Evolutionary conservation across 2,329 filamentous ascomycete genomes (phyloP).

Genomic region (Colletotrichum kahawae): DNA sequence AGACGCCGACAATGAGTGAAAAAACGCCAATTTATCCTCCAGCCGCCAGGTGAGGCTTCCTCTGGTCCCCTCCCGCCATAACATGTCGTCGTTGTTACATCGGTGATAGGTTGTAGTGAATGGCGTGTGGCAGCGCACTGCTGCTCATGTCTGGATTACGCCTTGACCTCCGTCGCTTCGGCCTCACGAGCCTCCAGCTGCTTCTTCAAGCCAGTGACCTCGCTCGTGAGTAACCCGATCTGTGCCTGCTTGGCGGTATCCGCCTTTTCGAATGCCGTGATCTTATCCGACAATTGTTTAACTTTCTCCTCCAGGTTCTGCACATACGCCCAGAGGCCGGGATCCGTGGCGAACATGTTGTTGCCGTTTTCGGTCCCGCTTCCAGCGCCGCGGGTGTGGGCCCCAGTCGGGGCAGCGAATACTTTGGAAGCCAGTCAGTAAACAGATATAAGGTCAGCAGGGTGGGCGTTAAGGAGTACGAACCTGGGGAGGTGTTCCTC

Average conservation of each 20-base stretch:
- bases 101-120: conserved; percentile 7
- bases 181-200: conserved; percentile 31
- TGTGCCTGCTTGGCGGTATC: conserved; percentile 42
- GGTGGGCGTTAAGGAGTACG: neutral
- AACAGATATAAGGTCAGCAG: neutral
- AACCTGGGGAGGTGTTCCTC: conserved; percentile 53
- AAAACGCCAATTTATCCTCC: conserved; percentile 22
- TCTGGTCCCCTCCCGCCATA: neutral
- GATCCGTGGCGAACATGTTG: conserved; percentile 69
- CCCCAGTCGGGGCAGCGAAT: conserved; percentile 15
- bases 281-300: conserved; percentile 48
- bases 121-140: neutral
- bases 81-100: conserved; percentile 24
- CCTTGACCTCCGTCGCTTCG: conserved; percentile 8
- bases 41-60: neutral
- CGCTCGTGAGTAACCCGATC: conserved; percentile 38
- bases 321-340: conserved; percentile 75
- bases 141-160: conserved; percentile 3
- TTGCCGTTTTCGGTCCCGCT: conserved; percentile 66
- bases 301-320: conserved; percentile 69
- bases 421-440: neutral
- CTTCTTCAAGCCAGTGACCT: conserved; percentile 36
- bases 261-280: conserved; percentile 41
- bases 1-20: conserved; percentile 22
- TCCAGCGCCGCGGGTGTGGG: conserved; percentile 43